Conservation (phyloP, 2,329 filamentous ascomycete genomes). For the Pseudogymnoascus sp. region DNA sequence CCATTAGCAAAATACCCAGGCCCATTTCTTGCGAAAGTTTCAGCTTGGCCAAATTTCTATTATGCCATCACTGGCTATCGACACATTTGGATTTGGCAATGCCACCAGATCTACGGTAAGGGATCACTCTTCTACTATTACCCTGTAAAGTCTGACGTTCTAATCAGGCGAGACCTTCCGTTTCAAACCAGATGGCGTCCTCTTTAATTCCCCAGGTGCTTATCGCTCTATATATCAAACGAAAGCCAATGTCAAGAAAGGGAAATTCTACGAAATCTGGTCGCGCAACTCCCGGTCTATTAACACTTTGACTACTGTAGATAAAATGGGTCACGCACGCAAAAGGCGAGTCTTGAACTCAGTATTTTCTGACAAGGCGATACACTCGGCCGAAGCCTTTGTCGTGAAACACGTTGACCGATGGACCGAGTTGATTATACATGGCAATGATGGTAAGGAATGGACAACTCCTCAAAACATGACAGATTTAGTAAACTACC, state of each 20-base stretch:
- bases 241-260: slow-evolving; percentile 12
- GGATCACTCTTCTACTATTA: background rate
- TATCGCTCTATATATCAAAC: slow-evolving; percentile 11
- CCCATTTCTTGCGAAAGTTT: background rate
- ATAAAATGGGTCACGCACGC: slow-evolving; percentile 10
- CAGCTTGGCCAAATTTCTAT: background rate
- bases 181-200: slow-evolving; percentile 11
- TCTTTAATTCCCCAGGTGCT: slow-evolving; percentile 12
- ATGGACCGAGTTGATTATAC: slow-evolving; percentile 12
- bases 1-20: background rate
- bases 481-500: slow-evolving; percentile 6
- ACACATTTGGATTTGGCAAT: background rate
- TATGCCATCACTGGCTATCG: background rate
- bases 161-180: slow-evolving; percentile 8
- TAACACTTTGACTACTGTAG: slow-evolving; percentile 10
- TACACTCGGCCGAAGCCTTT: slow-evolving; percentile 11
- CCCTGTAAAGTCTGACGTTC: background rate
- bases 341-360: slow-evolving; percentile 12
- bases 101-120: background rate
- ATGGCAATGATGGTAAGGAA: slow-evolving; percentile 8
- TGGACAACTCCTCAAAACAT: slow-evolving; percentile 14
- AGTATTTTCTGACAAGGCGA: slow-evolving; percentile 12
- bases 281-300: background rate
- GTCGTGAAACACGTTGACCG: slow-evolving; percentile 15
- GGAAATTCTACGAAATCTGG: slow-evolving; percentile 11